Evolutionary conservation across 208 protist genomes (phyloP), one percentile per base, ranked within the genome.

Genomic region (Wallacemonas sp.): DNA sequence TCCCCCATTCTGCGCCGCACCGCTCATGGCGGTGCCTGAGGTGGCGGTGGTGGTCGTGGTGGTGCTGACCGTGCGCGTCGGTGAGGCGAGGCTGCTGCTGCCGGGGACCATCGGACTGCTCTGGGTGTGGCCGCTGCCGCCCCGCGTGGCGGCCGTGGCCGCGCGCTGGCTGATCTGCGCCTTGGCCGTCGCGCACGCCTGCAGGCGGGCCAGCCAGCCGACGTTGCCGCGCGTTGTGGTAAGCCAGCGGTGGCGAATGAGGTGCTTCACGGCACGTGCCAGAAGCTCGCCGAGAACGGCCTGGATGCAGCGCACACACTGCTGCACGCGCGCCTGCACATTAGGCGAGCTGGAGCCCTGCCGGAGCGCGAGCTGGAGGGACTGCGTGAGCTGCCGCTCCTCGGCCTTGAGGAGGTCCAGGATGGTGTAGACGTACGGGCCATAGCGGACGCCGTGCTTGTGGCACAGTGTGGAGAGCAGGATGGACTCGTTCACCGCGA

Each of bases 381-480:
- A 45, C 33, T 65, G 54, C 16, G 55, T 70, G 7, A 85, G 69
- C 23, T 68, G 61, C 61, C 70, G 68, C 55, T 85, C 71, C 59
- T 85, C 74, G 39, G 71, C 70, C 39, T 70, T 65, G 36, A 85
- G 67, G 29, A 77, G 65, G 18, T 81, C 74, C 44, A 81, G 32
- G 12, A 85, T 75, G 25, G 79, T 69, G 67, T 81, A 77, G 18
- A 85, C 72, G 65, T 81, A 79, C 22, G 67, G 73, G 57, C 79
- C 79, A 45, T 75, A 85, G 57, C 72, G 74, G 10, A 85, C 74
- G 2, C 79, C 79, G 64, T 85, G 70, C 39, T 59, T 61, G 69
- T 85, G 79, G 48, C 70, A 76, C 18, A 85, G 44, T 14, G 74
- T 79, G 25, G 79, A 85, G 1, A 85, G 50, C 3, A 85, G 64